Evolutionary conservation across 2,329 filamentous ascomycete species (phyloP).

Genomic region (Verticillium longisporum): DNA sequence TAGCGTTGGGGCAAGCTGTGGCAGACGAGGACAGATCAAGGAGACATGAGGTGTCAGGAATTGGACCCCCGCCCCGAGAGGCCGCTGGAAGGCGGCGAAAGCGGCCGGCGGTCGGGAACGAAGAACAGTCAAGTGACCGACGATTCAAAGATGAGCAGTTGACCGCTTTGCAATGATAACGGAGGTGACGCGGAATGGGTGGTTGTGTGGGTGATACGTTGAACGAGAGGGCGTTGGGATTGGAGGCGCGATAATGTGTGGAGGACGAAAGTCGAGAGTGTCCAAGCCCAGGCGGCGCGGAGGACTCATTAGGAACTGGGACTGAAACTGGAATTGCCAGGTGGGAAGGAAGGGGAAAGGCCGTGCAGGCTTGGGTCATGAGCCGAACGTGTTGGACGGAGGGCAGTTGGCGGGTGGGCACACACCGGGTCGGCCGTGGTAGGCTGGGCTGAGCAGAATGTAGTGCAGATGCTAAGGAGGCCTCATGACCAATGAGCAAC

Average conservation of each 20-base stretch:
- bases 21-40: background rate
- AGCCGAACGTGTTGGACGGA: background rate
- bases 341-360: background rate
- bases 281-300: background rate
- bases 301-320: background rate
- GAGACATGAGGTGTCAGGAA: background rate
- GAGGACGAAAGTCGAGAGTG: background rate
- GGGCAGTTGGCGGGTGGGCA: background rate
- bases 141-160: background rate
- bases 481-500: background rate
- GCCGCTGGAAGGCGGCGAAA: background rate
- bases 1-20: background rate
- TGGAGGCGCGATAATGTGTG: background rate
- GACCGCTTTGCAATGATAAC: background rate
- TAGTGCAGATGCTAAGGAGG: background rate
- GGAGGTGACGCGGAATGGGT: background rate
- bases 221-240: background rate
- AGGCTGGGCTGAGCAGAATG: background rate
- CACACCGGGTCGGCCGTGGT: background rate
- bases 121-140: background rate
- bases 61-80: background rate
- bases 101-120: background rate
- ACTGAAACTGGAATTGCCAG: background rate
- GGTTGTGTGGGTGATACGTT: background rate
- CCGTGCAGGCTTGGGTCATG: background rate